Base-by-base conservation (phyloP, 129 eudicot species). In the Dittrichia graveolens region DNA sequence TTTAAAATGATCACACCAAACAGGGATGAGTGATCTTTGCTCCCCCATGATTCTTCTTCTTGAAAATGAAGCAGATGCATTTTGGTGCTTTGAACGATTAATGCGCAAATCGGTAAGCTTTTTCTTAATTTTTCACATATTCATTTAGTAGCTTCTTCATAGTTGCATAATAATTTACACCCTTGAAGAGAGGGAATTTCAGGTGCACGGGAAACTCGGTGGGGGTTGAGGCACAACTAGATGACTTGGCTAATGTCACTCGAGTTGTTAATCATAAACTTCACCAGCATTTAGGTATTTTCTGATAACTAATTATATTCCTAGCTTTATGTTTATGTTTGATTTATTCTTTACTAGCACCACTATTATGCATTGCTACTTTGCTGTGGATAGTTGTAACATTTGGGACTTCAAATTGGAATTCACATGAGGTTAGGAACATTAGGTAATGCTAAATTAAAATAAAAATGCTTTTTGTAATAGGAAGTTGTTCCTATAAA, bases 11-110 rank as follows among this genome's bases (percentile, higher is more conserved):
- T 10, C 46, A 8, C 61, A 10, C 44, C 61, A 79, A 75, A 81
- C 89, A 94, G 99, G 99, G 72, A 94, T 94, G 99, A 94, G 99
- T 72, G 99, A 94, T 81, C 86, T 90, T 70, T 94, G 99, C 84
- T 94, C 97, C 74, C 99, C 99, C 57, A 90, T 90, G 96, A 88
- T 94, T 69, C 86, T 94, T 69, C 97, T 90, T 58, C 88, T 90
- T 31, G 97, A 88, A 16, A 83, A 94, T 68, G 99, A 94, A 82
- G 99, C 99, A 41, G 99, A 90, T 79, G 85, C 97, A 47, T 94
- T 88, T 84, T 94, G 99, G 99, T 90, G 97, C 84, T 94, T 94
- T 80, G 96, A 94, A 86, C 99, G 90, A 43, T 57, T 94, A 77
- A 94, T 94, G 99, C 96, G 95, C 40, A 87, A 88, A 88, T 71